Conservation (phyloP, 305 asterid genomes). For the Solanum hybrid region DNA sequence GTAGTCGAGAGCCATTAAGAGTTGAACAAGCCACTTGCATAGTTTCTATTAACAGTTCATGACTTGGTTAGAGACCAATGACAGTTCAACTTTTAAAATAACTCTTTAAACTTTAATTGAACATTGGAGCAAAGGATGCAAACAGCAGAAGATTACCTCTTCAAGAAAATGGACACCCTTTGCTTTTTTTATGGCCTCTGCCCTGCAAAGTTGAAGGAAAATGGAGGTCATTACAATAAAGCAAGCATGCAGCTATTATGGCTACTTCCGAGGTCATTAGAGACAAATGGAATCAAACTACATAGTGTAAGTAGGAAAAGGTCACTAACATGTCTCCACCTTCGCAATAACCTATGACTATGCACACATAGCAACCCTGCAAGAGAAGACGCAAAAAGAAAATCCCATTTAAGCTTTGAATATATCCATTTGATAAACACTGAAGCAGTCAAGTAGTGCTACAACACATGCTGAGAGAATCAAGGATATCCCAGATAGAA, state of each 20-base stretch:
- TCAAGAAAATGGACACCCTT: constrained; percentile 64
- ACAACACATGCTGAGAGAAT: no score
- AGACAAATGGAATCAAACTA: not conserved
- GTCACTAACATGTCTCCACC: constrained; percentile 90
- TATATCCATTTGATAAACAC: not conserved
- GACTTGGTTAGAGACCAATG: not conserved
- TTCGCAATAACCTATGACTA: constrained; percentile 85
- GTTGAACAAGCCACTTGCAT: constrained; percentile 89
- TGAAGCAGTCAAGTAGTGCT: not conserved
- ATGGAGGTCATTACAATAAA: constrained; percentile 2
- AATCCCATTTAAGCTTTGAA: constrained; percentile 1
- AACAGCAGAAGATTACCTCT: constrained; percentile 45
- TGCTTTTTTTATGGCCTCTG: constrained; percentile 72
- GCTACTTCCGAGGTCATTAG: not conserved
- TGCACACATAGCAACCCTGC: constrained; percentile 98
- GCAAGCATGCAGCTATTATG: not conserved
- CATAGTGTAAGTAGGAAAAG: not conserved
- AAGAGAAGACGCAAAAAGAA: constrained; percentile 12
- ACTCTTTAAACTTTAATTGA: not conserved
- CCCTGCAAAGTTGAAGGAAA: constrained; percentile 43
- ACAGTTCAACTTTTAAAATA: not conserved
- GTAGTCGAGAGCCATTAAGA: constrained; percentile 89
- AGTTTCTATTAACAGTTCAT: constrained; percentile 47
- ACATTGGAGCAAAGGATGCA: not conserved
- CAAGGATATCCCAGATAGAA: no score